Base-by-base conservation (phyloP, 129 eudicot genomes). In the Escallonia herrerae region DNA sequence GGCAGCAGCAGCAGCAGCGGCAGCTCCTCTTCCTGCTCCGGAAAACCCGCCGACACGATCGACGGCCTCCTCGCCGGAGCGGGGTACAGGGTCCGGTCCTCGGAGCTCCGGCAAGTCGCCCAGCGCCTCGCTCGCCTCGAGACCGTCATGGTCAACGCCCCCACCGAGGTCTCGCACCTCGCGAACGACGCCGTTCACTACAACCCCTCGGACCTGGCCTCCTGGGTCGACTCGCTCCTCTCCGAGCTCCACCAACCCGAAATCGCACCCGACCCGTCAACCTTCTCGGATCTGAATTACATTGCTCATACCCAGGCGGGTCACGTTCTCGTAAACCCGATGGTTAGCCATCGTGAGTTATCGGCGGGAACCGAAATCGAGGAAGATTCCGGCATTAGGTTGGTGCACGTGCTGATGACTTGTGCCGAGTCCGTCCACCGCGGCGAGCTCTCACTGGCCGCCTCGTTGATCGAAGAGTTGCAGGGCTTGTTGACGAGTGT, bases 341-440 rank as follows among this genome's bases (percentile, higher is more conserved):
- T 22, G 33, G 33, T 37, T 53, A 45, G 59, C 70, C 45, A 45
- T 0, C 6, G 49, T 2, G 7, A 8, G 80, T 48, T 8, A 76
- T 73, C 43, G 61, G 61, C 43, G 54, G 66, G 11, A 58, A 79
- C 75, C 63, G 77, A 72, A 71, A 33, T 71, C 13, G 95, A 83
- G 65, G 95, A 90, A 60, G 90, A 90, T 65, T 69, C 67, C 43
- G 81, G 93, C 9, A 80, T 90, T 58, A 72, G 85, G 52, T 76
- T 90, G n/a, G 97, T 90, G 22, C 95, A 90, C 70, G 82, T 80
- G 43, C 63, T 90, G 59, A 78, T 90, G 87, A 80, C 94, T 12
- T 90, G 97, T 68, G 97, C 97, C 1, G 94, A 87, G 59, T 66
- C 87, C 0, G 87, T 90, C 68, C 94, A 90, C 65, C 87, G 84